Base-by-base conservation (phyloP, 1,284 basidiomycete species). In the Ganoderma multipileum region DNA sequence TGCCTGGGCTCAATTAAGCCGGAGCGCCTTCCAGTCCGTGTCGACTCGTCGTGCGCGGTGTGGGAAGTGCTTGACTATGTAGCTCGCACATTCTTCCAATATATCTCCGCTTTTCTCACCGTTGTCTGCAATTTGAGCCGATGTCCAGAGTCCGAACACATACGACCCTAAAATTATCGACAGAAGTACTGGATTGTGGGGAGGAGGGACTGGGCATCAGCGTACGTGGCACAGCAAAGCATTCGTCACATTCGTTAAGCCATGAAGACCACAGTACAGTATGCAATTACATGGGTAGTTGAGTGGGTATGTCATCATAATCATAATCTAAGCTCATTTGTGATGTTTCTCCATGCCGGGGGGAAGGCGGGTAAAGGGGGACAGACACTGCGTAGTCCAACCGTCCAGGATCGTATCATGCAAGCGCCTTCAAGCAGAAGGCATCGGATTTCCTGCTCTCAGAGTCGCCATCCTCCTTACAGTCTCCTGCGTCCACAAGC, bases 11-110 rank as follows among this genome's bases (percentile, higher is more conserved):
- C 90, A 91, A 90, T 90, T 92, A 92, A 92, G 91, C 90, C 91
- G 91, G 90, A 91, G 89, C 87, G 80, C 81, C 82, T 85, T 82
- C 84, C 79, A 86, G 82, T 78, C 76, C 76, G 80, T 82, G 80
- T 77, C 78, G 75, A 76, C 69, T 57, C 41, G 66, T 63, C 67
- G 71, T 67, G 74, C 75, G 79, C 82, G 85, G 83, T 76, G 79
- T 86, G 86, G 86, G 80, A 83, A 82, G 82, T 83, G 88, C 88
- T 92, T 90, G 90, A 92, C 90, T 92, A 89, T 91, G 90, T 73
- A 77, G 85, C 85, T 87, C 88, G 76, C 74, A 92, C 88, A 91
- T 76, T 12, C 64, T 36, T 62, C 5, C 44, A 69, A 69, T 71
- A 65, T 18, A 68, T 39, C 1, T 50, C 16, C 42, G 28, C 9